phyloP scores from a whole-genome alignment of 768 basidiomycete genomes.

The Dioszegia crocea region DNA sequence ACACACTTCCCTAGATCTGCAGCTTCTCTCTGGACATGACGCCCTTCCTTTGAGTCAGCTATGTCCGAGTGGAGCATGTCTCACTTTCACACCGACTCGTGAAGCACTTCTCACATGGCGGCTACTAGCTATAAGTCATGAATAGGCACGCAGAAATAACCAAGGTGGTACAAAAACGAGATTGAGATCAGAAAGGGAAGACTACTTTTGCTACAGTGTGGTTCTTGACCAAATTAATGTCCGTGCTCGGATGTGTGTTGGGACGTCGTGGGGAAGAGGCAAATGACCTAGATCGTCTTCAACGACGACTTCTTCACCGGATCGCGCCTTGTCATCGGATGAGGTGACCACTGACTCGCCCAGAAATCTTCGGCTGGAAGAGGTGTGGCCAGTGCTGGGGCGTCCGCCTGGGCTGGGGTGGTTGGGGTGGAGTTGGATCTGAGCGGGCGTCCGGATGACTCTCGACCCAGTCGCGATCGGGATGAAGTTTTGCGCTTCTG shows the following conservation, averaged over 20 bases:
- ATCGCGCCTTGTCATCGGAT: background rate
- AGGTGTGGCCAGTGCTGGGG: background rate
- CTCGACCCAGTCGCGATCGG: background rate
- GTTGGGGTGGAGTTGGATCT: background rate
- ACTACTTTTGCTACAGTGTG: background rate
- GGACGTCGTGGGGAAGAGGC: background rate
- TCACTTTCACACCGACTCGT: too few species aligned
- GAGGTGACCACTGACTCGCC: conserved; percentile 1
- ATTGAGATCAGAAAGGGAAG: too few species aligned
- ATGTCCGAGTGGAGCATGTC: too few species aligned
- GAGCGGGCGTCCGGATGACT: background rate
- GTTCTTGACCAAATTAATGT: too few species aligned
- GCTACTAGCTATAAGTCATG: too few species aligned
- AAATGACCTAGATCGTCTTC: background rate
- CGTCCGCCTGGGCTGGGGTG: background rate
- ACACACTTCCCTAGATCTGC: too few species aligned
- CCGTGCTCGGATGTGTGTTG: background rate
- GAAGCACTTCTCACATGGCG: too few species aligned
- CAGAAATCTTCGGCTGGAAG: background rate
- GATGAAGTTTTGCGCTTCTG: background rate
- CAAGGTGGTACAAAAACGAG: too few species aligned
- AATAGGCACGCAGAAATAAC: too few species aligned
- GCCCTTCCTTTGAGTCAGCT: too few species aligned
- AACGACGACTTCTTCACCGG: background rate
- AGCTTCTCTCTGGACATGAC: too few species aligned